Conservation (phyloP, 495 filamentous ascomycete genomes). For the Parathielavia appendiculata region DNA sequence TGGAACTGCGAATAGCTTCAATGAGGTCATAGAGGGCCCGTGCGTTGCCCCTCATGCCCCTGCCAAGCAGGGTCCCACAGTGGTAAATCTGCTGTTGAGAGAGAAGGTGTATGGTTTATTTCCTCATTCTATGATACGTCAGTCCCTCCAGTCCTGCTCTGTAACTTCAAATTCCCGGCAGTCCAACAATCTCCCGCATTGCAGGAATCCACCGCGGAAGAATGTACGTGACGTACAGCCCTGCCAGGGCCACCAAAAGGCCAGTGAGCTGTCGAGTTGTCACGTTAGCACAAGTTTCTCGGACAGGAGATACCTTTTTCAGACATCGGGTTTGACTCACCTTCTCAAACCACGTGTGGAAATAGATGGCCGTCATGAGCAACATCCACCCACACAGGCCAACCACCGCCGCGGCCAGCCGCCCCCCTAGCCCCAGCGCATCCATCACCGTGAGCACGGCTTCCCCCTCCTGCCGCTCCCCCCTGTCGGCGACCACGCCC, state of each 20-base stretch:
- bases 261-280: slow-evolving; percentile 57
- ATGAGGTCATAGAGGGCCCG: slow-evolving; percentile 33
- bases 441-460: slow-evolving; percentile 24
- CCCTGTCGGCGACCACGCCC: slow-evolving; percentile 36
- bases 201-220: slow-evolving; percentile 62
- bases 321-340: slow-evolving; percentile 39
- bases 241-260: slow-evolving; percentile 59
- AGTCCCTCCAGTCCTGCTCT: background rate
- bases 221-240: slow-evolving; percentile 70
- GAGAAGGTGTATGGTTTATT: background rate
- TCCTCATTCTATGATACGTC: background rate
- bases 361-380: slow-evolving; percentile 95
- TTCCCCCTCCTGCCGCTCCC: slow-evolving; percentile 24
- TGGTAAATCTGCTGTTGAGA: too few species aligned
- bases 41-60: slow-evolving; percentile 19
- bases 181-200: slow-evolving; percentile 61
- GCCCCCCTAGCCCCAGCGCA: slow-evolving; percentile 41
- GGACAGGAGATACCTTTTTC: too few species aligned
- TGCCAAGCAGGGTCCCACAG: background rate
- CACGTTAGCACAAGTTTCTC: slow-evolving; percentile 9
- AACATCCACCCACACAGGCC: slow-evolving; percentile 86
- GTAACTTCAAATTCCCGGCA: slow-evolving; percentile 58
- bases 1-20: slow-evolving; percentile 27
- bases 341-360: slow-evolving; percentile 99
- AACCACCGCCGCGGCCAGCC: slow-evolving; percentile 47